These are phyloP conservation scores for Paecilomyces sp. DNA, from an alignment of 2,329 filamentous ascomycete genomes.

Conservation along the genomic window DNA sequence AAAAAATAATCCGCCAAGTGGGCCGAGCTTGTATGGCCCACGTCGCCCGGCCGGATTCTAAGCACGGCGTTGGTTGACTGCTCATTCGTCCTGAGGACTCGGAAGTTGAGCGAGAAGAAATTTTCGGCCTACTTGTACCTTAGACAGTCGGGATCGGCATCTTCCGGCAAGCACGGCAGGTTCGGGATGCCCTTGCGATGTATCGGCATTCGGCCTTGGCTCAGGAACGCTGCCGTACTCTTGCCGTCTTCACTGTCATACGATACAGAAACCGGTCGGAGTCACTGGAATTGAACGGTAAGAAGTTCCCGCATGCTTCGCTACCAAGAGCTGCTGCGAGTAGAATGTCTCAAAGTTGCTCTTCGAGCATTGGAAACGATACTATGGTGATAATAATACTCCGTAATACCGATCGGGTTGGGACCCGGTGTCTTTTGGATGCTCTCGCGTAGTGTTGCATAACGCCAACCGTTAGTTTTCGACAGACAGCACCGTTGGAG, in stretches of 20 bases:
- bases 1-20: not conserved
- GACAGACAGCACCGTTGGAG: not conserved
- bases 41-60: not conserved
- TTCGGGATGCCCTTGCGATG: not conserved
- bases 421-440: not conserved
- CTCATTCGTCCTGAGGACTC: not conserved
- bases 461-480: not conserved
- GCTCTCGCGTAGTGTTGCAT: not conserved
- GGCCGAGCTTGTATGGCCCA: not conserved
- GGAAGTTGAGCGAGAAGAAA: not conserved
- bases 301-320: too few relatives aligned
- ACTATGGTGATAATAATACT: not conserved
- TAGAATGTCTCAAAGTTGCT: not conserved
- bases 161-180: not conserved
- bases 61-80: not conserved
- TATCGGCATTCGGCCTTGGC: not conserved
- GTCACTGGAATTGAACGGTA: not conserved
- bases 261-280: not conserved
- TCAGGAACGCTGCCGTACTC: not conserved
- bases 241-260: not conserved
- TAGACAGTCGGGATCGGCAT: not conserved
- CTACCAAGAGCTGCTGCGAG: too few relatives aligned
- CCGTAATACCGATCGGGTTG: not conserved
- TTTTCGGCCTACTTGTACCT: not conserved
- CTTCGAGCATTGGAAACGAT: not conserved